Percentiles rank a stretch among this genome's conserved stretches.
Evolutionary conservation across 1,139 yeast species (phyloP).

Genomic region (Blastobotrys elegans): DNA sequence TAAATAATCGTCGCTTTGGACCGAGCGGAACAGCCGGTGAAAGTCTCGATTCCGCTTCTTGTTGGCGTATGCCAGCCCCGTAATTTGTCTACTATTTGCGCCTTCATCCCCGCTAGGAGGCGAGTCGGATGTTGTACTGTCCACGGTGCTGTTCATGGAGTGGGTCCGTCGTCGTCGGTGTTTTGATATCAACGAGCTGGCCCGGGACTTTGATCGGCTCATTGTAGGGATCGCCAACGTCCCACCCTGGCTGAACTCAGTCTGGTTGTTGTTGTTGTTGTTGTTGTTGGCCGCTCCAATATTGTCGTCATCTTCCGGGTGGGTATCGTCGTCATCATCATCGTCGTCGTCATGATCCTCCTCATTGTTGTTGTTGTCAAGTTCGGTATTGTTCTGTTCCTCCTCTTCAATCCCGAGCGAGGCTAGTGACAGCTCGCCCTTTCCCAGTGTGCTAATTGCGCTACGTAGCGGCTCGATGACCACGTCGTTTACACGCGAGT

Average conservation of each 20-base stretch:
- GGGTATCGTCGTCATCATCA: background rate
- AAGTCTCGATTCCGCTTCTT: constrained; percentile 70
- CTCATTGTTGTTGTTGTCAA: background rate
- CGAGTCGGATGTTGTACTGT: background rate
- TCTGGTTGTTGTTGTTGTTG: constrained; percentile 1
- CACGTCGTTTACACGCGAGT: constrained; percentile 30
- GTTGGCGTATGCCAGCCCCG: constrained; percentile 51
- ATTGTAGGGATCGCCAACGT: constrained; percentile 14
- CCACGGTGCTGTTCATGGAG: constrained; percentile 4
- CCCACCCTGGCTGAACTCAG: constrained; percentile 15
- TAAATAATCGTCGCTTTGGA: constrained; percentile 66
- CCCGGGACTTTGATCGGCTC: constrained; percentile 16
- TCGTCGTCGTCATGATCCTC: background rate
- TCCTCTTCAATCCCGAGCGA: constrained; percentile 41
- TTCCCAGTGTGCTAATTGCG: constrained; percentile 59
- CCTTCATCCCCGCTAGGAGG: constrained; percentile 1
- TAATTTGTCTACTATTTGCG: constrained; percentile 8
- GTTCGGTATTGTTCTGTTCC: background rate
- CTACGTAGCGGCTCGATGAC: constrained; percentile 55
- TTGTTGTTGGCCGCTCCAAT: background rate
- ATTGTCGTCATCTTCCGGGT: background rate
- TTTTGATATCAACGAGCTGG: constrained; percentile 13
- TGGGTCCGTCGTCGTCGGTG: constrained; percentile 10
- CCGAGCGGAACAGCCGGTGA: constrained; percentile 65
- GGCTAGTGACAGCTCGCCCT: constrained; percentile 63